A percentile compares a stretch with the other conserved stretches of the same genome.
Evolutionary conservation across 2,329 filamentous ascomycete species (phyloP).

Genomic region (Fusarium sp.): DNA sequence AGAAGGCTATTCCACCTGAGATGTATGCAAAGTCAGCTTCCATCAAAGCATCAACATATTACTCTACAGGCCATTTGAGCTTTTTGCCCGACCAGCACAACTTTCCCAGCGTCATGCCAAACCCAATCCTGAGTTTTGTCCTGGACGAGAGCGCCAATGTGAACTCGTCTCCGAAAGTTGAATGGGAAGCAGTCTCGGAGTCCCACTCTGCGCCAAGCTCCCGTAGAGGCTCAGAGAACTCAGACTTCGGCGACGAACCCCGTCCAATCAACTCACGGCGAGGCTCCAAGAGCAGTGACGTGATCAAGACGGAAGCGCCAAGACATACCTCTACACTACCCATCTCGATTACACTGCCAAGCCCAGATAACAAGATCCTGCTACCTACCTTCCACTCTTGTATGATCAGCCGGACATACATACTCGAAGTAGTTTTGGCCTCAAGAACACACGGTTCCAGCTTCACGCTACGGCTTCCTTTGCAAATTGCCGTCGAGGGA

Average conservation of each 20-base stretch:
- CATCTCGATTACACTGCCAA: slow-evolving; percentile 16
- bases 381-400: slow-evolving; percentile 39
- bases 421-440: slow-evolving; percentile 7
- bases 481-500: slow-evolving; percentile 23
- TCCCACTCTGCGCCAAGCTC: slow-evolving; percentile 2
- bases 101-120: slow-evolving; percentile 12
- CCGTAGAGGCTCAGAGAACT: slow-evolving; percentile 17
- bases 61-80: slow-evolving; percentile 28
- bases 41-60: slow-evolving; percentile 33
- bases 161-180: not conserved
- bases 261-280: not conserved
- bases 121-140: slow-evolving; percentile 30
- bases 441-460: slow-evolving; percentile 13
- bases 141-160: slow-evolving; percentile 17
- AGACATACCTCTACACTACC: slow-evolving; percentile 18
- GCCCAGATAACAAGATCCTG: slow-evolving; percentile 23
- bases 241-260: not conserved
- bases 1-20: slow-evolving; percentile 20
- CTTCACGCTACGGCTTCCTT: slow-evolving; percentile 18
- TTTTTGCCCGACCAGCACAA: slow-evolving; percentile 35
- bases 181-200: slow-evolving; percentile 7
- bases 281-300: slow-evolving; percentile 10
- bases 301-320: not conserved
- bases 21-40: slow-evolving; percentile 26
- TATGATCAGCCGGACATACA: slow-evolving; percentile 31